Conservation (phyloP, 768 basidiomycete species). For the Leccinum subtestaceum region DNA sequence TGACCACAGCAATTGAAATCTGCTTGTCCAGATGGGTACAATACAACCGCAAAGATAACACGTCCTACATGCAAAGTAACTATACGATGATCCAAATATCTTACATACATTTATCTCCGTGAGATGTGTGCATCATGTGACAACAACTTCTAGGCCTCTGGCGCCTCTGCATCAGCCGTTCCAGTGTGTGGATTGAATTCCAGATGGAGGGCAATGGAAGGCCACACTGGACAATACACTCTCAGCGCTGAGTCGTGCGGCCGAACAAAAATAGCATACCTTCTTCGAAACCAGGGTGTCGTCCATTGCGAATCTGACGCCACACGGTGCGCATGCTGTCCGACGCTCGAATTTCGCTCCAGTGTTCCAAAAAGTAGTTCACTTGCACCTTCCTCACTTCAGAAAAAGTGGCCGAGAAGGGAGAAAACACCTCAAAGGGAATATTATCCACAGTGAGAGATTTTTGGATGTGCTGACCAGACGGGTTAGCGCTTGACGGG, state of each 20-base stretch:
- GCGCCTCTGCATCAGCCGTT: conserved; percentile 19
- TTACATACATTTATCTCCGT: conserved; percentile 1
- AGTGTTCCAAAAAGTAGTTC: conserved; percentile 75
- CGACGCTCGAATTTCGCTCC: conserved; percentile 81
- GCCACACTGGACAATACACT: conserved; percentile 50
- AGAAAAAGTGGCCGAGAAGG: conserved; percentile 78
- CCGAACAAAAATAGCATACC: conserved; percentile 38
- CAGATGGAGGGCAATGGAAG: conserved; percentile 58
- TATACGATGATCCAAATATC: conserved; percentile 10
- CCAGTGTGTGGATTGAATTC: conserved; percentile 51
- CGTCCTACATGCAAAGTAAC: conserved; percentile 5
- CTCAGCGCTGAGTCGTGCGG: conserved; percentile 10
- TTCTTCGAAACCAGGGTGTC: conserved; percentile 88
- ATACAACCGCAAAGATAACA: background rate
- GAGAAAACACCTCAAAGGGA: conserved; percentile 81
- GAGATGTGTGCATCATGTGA: conserved; percentile 3
- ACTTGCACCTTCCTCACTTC: conserved; percentile 82
- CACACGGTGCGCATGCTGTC: conserved; percentile 80
- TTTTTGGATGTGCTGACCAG: conserved; percentile 64
- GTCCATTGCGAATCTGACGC: conserved; percentile 79
- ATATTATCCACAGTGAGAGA: conserved; percentile 78
- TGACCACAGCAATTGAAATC: background rate
- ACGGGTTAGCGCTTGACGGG: conserved; percentile 2
- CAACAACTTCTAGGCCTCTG: conserved; percentile 13
- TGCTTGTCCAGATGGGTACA: background rate